Conservation (phyloP, 176 grass and related monocot genomes). For the Triticum aestivum region DNA sequence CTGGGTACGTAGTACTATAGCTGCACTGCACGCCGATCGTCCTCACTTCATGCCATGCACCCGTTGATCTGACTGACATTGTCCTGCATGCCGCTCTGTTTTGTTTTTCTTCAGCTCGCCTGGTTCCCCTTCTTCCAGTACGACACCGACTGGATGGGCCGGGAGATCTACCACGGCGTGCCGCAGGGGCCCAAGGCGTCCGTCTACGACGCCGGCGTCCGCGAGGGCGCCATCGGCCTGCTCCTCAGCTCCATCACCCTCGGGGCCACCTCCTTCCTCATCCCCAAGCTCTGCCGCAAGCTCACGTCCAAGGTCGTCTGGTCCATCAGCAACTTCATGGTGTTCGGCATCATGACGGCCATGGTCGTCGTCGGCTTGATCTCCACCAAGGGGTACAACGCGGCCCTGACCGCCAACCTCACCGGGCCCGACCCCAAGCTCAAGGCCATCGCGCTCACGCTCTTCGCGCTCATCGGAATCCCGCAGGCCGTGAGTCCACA, state of each 20-base stretch:
- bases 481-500: constrained; percentile 39
- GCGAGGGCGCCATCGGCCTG: constrained; percentile 63
- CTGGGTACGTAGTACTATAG: constrained; percentile 44
- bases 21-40: background rate
- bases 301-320: constrained; percentile 51
- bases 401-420: background rate
- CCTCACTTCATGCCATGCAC: background rate
- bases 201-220: constrained; percentile 33
- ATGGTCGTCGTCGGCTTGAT: constrained; percentile 34
- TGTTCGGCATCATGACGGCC: constrained; percentile 21
- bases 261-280: constrained; percentile 38
- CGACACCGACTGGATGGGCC: constrained; percentile 85
- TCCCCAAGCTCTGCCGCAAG: constrained; percentile 54
- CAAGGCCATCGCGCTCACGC: constrained; percentile 23
- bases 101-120: constrained; percentile 27
- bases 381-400: constrained; percentile 44
- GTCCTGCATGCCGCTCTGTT: background rate
- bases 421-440: constrained; percentile 14
- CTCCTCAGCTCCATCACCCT: constrained; percentile 63
- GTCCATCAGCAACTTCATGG: constrained; percentile 46
- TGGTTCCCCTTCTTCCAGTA: constrained; percentile 74
- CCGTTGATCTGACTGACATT: background rate
- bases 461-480: constrained; percentile 48
- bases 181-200: constrained; percentile 26
- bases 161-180: constrained; percentile 50